phyloP scores from a whole-genome alignment of 1,139 yeast species.

The Pichia sp. region DNA sequence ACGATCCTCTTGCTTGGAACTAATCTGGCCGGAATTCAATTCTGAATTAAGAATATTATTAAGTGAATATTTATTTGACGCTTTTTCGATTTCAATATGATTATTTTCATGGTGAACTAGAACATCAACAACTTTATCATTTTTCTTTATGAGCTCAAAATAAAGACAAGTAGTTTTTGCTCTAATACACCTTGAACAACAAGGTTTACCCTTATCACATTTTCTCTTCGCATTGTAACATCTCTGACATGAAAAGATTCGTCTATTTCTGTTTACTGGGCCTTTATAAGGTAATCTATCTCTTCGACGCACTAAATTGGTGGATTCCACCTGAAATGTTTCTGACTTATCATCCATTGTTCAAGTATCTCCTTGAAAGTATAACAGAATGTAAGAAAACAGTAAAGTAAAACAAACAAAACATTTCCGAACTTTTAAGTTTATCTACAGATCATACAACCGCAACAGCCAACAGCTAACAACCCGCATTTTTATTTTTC shows the following conservation, averaged over 20 bases:
- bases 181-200: constrained; percentile 16
- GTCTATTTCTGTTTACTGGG: constrained; percentile 12
- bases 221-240: constrained; percentile 20
- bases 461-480: background rate
- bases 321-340: background rate
- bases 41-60: constrained; percentile 14
- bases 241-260: constrained; percentile 18
- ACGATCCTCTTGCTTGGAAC: background rate
- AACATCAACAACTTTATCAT: constrained; percentile 1
- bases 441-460: no score
- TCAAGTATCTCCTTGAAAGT: background rate
- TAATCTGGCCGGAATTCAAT: constrained; percentile 9
- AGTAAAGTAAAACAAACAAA: background rate
- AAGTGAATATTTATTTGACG: background rate
- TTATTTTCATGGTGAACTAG: background rate
- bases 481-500: background rate
- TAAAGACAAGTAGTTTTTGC: constrained; percentile 17
- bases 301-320: background rate
- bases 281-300: background rate
- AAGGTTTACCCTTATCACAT: constrained; percentile 17
- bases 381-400: background rate
- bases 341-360: background rate
- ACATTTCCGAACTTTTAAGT: background rate
- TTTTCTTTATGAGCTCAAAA: constrained; percentile 10
- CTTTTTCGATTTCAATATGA: background rate